A percentile compares a stretch with the other conserved stretches of the same genome.
These are phyloP conservation scores for Hypoxylon sp. DNA, from an alignment of 2,329 filamentous ascomycete genomes.

Conservation along the genomic window DNA sequence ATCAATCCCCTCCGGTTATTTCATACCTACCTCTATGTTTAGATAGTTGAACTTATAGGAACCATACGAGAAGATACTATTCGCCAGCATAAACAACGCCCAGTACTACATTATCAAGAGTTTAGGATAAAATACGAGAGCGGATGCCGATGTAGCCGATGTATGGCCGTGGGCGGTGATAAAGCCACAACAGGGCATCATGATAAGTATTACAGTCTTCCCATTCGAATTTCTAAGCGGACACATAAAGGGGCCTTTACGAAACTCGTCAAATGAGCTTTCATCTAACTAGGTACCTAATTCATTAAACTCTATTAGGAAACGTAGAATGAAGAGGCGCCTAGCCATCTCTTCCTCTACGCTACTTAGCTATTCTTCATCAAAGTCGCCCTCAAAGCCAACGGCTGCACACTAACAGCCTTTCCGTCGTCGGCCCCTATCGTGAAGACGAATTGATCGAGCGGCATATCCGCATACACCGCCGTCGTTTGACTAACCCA, in stretches of 20 bases:
- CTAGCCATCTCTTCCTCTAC: not conserved
- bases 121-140: not conserved
- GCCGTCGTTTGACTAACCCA: constrained; percentile 51
- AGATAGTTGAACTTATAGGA: no score
- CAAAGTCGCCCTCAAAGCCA: constrained; percentile 48
- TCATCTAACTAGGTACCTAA: not conserved
- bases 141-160: not conserved
- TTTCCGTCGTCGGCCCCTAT: constrained; percentile 41
- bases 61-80: no score
- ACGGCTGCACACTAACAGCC: constrained; percentile 47
- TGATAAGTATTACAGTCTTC: not conserved
- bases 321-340: not conserved
- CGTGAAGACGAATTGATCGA: constrained; percentile 53
- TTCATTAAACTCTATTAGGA: not conserved
- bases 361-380: constrained; percentile 27
- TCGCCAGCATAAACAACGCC: no score
- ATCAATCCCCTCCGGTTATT: not conserved
- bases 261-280: not conserved
- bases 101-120: not conserved
- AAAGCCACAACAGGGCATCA: not conserved
- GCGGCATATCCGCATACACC: constrained; percentile 51
- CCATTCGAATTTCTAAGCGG: not conserved
- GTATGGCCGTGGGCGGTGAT: not conserved
- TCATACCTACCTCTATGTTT: no score
- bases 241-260: not conserved